Conservation (phyloP, 495 filamentous ascomycete genomes). For the Saxophila tyrrhenica region DNA sequence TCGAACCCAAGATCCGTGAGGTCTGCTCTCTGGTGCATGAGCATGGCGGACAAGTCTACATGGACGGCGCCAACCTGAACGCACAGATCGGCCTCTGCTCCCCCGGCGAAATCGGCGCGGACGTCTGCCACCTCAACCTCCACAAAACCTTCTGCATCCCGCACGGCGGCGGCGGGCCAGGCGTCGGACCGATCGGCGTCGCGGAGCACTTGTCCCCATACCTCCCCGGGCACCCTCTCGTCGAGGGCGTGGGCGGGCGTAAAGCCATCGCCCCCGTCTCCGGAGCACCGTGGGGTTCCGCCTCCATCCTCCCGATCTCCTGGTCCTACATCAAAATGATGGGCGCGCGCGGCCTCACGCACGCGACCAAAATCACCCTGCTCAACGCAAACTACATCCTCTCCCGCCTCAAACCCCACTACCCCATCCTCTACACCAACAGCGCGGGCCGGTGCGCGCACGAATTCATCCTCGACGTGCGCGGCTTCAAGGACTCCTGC, state of each 20-base stretch:
- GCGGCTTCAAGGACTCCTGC: conserved; percentile 69
- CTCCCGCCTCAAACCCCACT: conserved; percentile 78
- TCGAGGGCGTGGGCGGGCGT: conserved; percentile 48
- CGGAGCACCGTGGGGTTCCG: conserved; percentile 82
- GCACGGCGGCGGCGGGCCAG: conserved; percentile 90
- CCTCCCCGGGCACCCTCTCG: conserved; percentile 64
- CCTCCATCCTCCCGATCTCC: conserved; percentile 89
- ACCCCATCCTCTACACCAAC: conserved; percentile 88
- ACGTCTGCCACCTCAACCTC: conserved; percentile 95
- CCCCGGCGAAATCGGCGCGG: conserved; percentile 91
- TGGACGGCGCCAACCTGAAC: conserved; percentile 99
- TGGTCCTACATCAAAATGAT: conserved; percentile 98
- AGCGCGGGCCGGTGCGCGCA: conserved; percentile 79
- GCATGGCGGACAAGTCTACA: conserved; percentile 91
- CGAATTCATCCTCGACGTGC: conserved; percentile 94
- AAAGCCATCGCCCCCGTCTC: conserved; percentile 61
- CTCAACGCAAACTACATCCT: conserved; percentile 98
- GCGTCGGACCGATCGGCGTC: conserved; percentile 91
- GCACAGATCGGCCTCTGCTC: conserved; percentile 96
- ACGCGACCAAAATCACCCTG: conserved; percentile 86
- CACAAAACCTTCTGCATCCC: conserved; percentile 99
- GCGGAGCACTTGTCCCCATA: conserved; percentile 66
- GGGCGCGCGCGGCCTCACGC: conserved; percentile 81
- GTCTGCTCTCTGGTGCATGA: conserved; percentile 78
- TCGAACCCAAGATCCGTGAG: conserved; percentile 81